phyloP scores from a whole-genome alignment of 2,329 filamentous ascomycete species.

The Lizonia empirigonia region DNA sequence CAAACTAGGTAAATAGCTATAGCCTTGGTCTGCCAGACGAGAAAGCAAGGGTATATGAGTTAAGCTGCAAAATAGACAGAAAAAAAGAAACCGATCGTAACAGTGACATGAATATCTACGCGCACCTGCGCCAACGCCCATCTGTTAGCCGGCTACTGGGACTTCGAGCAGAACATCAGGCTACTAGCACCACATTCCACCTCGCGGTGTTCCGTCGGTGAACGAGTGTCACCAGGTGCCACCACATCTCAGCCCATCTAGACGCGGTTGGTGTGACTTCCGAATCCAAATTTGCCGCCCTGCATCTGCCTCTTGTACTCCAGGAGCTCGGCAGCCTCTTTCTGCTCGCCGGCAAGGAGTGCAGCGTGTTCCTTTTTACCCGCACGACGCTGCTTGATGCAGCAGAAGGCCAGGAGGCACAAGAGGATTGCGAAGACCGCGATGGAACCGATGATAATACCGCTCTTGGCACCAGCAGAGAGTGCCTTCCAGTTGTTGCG shows the following conservation, averaged over 20 bases:
- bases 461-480: conserved; percentile 41
- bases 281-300: conserved; percentile 30
- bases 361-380: conserved; percentile 43
- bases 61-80: not conserved
- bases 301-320: conserved; percentile 42
- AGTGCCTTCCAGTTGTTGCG: conserved; percentile 44
- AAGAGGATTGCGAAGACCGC: conserved; percentile 35
- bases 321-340: conserved; percentile 46
- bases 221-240: too few species aligned
- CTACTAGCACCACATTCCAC: not conserved
- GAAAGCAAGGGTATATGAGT: conserved; percentile 19
- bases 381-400: conserved; percentile 47
- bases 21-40: conserved; percentile 14
- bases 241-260: conserved; percentile 6
- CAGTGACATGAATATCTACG: conserved; percentile 20
- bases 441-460: conserved; percentile 40
- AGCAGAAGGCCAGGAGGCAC: conserved; percentile 44
- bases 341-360: conserved; percentile 41
- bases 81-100: conserved; percentile 10
- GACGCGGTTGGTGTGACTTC: conserved; percentile 17
- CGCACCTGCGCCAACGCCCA: conserved; percentile 17
- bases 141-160: conserved; percentile 16
- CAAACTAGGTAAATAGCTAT: conserved; percentile 16
- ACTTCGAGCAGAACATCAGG: not conserved
- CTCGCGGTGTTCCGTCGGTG: not conserved